Percentiles rank a stretch among this genome's conserved stretches.
phyloP scores from a whole-genome alignment of 2,329 filamentous ascomycete species.

The Aspergillus eucalypticola region DNA sequence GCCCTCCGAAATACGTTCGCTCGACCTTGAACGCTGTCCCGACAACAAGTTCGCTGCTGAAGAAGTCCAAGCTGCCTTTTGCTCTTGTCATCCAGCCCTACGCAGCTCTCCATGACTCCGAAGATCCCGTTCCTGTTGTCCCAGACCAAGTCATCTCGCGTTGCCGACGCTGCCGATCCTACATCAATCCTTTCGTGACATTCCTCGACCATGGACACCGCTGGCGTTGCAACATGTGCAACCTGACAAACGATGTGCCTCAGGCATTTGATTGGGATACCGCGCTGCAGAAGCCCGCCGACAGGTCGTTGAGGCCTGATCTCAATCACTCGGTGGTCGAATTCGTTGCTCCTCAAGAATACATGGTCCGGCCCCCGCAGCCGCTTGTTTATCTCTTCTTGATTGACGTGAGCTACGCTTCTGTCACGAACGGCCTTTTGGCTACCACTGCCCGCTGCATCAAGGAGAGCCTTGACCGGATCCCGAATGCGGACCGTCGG shows the following conservation, averaged over 20 bases:
- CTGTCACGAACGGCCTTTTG: conserved; percentile 85
- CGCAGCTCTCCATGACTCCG: conserved; percentile 84
- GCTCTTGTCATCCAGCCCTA: conserved; percentile 96
- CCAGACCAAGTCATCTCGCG: conserved; percentile 97
- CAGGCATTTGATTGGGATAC: conserved; percentile 99
- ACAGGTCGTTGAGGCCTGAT: conserved; percentile 88
- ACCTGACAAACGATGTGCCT: conserved; percentile 97
- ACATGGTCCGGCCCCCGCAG: conserved; percentile 97
- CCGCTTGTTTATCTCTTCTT: conserved; percentile 94
- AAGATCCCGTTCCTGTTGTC: conserved; percentile 87
- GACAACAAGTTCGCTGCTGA: conserved; percentile 86
- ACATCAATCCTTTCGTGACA: conserved; percentile 96
- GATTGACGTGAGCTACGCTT: conserved; percentile 88
- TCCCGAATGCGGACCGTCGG: conserved; percentile 94
- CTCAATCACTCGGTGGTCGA: conserved; percentile 96
- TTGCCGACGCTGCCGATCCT: conserved; percentile 91
- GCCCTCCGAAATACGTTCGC: conserved; percentile 87
- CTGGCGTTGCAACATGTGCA: conserved; percentile 99
- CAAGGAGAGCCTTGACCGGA: conserved; percentile 88
- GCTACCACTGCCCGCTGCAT: conserved; percentile 93
- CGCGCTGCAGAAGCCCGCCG: conserved; percentile 82
- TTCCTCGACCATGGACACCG: conserved; percentile 96
- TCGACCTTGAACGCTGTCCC: conserved; percentile 94
- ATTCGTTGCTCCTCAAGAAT: conserved; percentile 96
- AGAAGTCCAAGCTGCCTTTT: conserved; percentile 95